Base-by-base conservation (phyloP, 2,329 filamentous ascomycete species). In the Aspergillus tanneri region DNA sequence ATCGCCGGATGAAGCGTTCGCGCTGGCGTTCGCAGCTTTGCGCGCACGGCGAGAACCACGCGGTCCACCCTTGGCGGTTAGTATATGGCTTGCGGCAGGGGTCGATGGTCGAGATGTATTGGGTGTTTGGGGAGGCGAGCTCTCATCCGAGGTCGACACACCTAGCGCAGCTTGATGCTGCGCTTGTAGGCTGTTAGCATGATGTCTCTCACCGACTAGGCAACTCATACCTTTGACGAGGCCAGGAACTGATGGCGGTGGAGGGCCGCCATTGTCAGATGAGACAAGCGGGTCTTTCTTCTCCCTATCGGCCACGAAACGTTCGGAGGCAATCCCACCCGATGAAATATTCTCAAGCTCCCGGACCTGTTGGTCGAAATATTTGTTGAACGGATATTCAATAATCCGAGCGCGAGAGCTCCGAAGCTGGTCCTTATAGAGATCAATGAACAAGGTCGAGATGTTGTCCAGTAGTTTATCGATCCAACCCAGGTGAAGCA, bases 391-490 rank as follows among this genome's bases (percentile, higher is more conserved):
- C 42, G 82, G 80, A 72, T 90, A 96, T 65, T 91, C 83, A 48
- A 93, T 78, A 18, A 88, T 77, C 45, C 87, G 90, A 9, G 85
- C 88, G 65, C 92, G 82, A 21, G 87, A 82, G 59, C 88, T 88
- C 67, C 84, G 90, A 46, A 99, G 76, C 69, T 96, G 87, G 49
- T 93, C 86, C 58, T 85, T 88, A 68, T 97, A 99, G 22, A 96
- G 79, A 56, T 90, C 88, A 57, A 93, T 80, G 65, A 97, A 99
- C 25, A 99, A 85, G 8, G 88, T 90, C 67, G 86, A 89, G 62
- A 97, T 90, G 63, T 97, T 95, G 65, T 96, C 92, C 58, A 99
- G 84, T 39, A 99, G 85, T 69, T 93, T 90, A 71, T 99, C 93
- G 56, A 97, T 89, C 93, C 95, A 99, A 10, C 88, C 91, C 7